phyloP scores from a whole-genome alignment of 2,329 filamentous ascomycete genomes.

The Davidsoniella australis region DNA sequence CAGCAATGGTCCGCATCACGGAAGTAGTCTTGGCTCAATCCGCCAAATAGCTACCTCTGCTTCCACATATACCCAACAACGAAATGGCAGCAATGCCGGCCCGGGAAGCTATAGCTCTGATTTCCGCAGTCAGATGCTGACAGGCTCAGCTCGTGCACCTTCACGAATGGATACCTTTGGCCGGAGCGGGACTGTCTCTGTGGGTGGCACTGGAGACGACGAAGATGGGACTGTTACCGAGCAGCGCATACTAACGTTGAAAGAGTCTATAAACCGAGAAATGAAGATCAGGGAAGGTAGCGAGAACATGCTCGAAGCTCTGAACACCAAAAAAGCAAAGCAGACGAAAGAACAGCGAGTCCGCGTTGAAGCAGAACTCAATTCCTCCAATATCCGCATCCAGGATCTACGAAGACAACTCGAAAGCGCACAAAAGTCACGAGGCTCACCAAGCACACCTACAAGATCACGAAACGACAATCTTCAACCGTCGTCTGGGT shows the following conservation, averaged over 20 bases:
- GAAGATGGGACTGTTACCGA: constrained; percentile 42
- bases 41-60: constrained; percentile 38
- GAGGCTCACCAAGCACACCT: constrained; percentile 31
- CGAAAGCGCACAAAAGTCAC: constrained; percentile 38
- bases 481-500: constrained; percentile 26
- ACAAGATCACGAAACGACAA: constrained; percentile 34
- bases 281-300: constrained; percentile 96
- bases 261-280: constrained; percentile 81
- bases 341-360: constrained; percentile 75
- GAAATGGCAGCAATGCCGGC: constrained; percentile 25
- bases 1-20: constrained; percentile 19
- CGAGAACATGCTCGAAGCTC: constrained; percentile 89
- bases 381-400: constrained; percentile 63
- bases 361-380: constrained; percentile 74
- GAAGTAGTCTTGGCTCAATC: constrained; percentile 42
- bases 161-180: constrained; percentile 33
- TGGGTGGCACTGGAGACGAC: constrained; percentile 28
- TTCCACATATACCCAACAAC: constrained; percentile 40
- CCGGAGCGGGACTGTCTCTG: constrained; percentile 7
- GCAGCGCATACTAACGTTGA: constrained; percentile 56
- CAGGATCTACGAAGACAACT: constrained; percentile 44
- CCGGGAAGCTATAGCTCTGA: constrained; percentile 85
- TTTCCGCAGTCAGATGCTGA: constrained; percentile 53
- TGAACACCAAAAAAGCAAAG: constrained; percentile 89
- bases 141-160: constrained; percentile 38